Evolutionary conservation across 2,329 filamentous ascomycete species (phyloP), one percentile per base, ranked within the genome.

Genomic region (Pseudocercospora musae): DNA sequence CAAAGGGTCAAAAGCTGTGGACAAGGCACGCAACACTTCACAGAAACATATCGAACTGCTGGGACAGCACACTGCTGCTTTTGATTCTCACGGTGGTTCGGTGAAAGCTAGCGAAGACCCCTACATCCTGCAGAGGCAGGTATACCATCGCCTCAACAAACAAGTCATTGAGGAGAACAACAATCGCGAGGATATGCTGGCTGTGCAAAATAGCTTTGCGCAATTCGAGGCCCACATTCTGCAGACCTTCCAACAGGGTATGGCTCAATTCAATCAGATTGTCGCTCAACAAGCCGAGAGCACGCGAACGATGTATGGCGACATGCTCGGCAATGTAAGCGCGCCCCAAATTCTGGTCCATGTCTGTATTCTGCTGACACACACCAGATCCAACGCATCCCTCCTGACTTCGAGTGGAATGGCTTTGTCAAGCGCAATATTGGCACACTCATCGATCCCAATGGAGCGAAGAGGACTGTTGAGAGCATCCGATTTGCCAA

Each of bases 11-110:
- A 99, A 98, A 80, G 87, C 91, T 56, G 92, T 99, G 21, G 92
- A 96, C 65, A 97, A 96, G 81, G 88, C 91, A 8, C 90, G 94
- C 64, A 87, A 87, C 70, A 81, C 80, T 6, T 97, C 94, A 0
- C 94, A 99, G 80, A 97, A 96, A 81, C 92, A 97, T 70, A 96
- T 99, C 66, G 94, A 99, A 79, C 84, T 96, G 23, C 87, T 99
- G 1, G 93, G 91, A 42, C 90, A 95, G 78, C 87, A 96, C 71
- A 87, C 92, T 0, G 92, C 93, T 9, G 79, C 85, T 2, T 96
- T 88, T 71, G 92, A 96, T 69, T 89, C 92, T 1, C 83, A 85
- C 2, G 88, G 89, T 42, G 90, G 87, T 63, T 89, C 86, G 72
- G 79, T 94, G 70, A 84, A 85, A 48, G 85, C 91, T 1, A 73